phyloP scores from a whole-genome alignment of 2,329 filamentous ascomycete species.

The Calycina herbarum region DNA sequence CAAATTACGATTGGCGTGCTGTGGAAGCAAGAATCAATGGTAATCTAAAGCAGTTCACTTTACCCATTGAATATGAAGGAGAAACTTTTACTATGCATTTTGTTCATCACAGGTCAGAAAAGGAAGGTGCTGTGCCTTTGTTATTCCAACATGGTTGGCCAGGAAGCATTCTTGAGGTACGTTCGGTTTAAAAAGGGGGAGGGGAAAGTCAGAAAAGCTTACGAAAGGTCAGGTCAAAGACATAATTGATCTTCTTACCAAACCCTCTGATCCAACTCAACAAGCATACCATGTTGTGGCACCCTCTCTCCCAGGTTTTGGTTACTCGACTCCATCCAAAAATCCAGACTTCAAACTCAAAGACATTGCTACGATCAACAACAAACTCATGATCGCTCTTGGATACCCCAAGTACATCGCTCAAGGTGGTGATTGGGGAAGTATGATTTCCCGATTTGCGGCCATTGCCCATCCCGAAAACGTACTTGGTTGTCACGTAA shows the following conservation, averaged over 20 bases:
- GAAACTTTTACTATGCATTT: constrained; percentile 60
- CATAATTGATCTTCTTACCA: constrained; percentile 39
- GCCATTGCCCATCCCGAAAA: constrained; percentile 54
- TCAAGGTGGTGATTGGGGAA: constrained; percentile 73
- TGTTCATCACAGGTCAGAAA: constrained; percentile 56
- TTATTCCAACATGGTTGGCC: constrained; percentile 54
- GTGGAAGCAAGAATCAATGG: constrained; percentile 34
- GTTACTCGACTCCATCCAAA: constrained; percentile 45
- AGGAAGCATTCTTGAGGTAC: constrained; percentile 64
- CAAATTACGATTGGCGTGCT: constrained; percentile 35
- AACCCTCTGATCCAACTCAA: constrained; percentile 27
- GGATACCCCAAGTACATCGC: constrained; percentile 62
- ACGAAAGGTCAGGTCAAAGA: constrained; percentile 35
- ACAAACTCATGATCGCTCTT: constrained; percentile 68
- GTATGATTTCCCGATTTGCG: constrained; percentile 60
- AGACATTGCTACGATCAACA: constrained; percentile 53
- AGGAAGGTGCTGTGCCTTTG: constrained; percentile 45
- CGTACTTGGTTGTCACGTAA: constrained; percentile 33
- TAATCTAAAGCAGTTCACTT: constrained; percentile 34
- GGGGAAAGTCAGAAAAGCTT: constrained; percentile 37
- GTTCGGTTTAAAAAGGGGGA: constrained; percentile 28
- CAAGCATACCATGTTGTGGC: constrained; percentile 51
- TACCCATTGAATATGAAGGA: constrained; percentile 33
- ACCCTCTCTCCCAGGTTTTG: constrained; percentile 55
- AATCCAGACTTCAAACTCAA: constrained; percentile 27